Conservation (phyloP, 305 asterid genomes). For the Fraxinus dipetala region DNA sequence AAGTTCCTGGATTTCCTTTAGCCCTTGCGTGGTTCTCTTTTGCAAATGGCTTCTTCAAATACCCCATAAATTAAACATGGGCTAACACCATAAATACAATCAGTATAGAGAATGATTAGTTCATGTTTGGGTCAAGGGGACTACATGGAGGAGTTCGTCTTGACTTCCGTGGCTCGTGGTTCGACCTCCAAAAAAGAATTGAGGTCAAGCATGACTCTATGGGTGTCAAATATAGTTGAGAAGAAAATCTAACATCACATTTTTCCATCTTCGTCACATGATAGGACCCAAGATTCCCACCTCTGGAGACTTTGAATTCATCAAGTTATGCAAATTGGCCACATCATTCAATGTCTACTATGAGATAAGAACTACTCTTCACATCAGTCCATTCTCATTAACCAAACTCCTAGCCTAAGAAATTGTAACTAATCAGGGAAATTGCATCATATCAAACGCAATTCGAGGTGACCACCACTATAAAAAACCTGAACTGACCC, state of each 20-base stretch:
- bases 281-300: not conserved
- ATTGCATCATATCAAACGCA: not conserved
- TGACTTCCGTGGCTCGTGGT: not conserved
- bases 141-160: not conserved
- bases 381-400: not conserved
- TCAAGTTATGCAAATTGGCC: not conserved
- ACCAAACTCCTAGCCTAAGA: not conserved
- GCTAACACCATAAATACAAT: not conserved
- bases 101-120: not conserved
- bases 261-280: not conserved
- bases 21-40: not conserved
- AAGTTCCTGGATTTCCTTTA: not conserved
- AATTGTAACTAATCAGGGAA: not conserved
- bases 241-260: not conserved
- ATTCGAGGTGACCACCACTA: not conserved
- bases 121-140: not conserved
- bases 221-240: not conserved
- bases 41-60: not conserved
- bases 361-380: not conserved
- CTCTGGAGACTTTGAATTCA: not conserved
- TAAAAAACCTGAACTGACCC: not conserved
- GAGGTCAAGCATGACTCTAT: not conserved
- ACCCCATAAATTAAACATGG: not conserved
- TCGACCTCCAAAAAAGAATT: not conserved
- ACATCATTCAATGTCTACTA: not conserved